Percentiles rank a stretch among this genome's conserved stretches.
Evolutionary conservation across 73 alveolate species (phyloP).

Genomic region (Tetrahymena elliotti): DNA sequence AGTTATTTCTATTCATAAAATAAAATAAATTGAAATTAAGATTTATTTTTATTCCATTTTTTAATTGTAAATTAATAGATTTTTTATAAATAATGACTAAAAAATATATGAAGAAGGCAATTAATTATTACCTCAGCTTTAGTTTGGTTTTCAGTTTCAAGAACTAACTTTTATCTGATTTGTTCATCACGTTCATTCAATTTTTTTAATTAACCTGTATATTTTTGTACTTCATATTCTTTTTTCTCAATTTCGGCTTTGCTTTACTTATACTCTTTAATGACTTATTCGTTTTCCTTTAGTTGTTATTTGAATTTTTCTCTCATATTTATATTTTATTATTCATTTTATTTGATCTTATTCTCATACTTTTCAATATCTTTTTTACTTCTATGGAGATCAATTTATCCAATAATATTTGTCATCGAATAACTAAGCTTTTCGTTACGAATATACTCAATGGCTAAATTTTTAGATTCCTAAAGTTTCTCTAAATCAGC

Average conservation of each 20-base stretch:
- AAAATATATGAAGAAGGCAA: constrained; percentile 29
- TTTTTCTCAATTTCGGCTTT: constrained; percentile 32
- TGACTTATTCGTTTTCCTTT: constrained; percentile 38
- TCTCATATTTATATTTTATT: constrained; percentile 33
- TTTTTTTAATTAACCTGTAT: constrained; percentile 4
- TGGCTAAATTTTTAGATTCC: constrained; percentile 11
- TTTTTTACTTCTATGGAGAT: constrained; percentile 29
- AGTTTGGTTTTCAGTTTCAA: constrained; percentile 37
- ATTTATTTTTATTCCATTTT: too few species aligned
- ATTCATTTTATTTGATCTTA: constrained; percentile 33
- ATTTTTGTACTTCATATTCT: background rate
- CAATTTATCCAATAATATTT: constrained; percentile 24
- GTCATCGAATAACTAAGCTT: constrained; percentile 8
- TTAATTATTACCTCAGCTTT: constrained; percentile 40
- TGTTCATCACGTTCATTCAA: constrained; percentile 48
- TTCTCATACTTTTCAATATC: constrained; percentile 30
- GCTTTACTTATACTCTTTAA: constrained; percentile 18
- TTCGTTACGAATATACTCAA: constrained; percentile 29
- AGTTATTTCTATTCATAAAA: background rate
- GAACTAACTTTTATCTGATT: constrained; percentile 40
- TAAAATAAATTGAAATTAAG: too few species aligned
- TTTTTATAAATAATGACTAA: constrained; percentile 20
- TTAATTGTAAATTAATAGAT: too few species aligned
- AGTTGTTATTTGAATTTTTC: constrained; percentile 26
- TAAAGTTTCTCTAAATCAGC: constrained; percentile 12